These are phyloP conservation scores for Tulasnella sp. DNA, from an alignment of 768 basidiomycete genomes.

Conservation along the genomic window DNA sequence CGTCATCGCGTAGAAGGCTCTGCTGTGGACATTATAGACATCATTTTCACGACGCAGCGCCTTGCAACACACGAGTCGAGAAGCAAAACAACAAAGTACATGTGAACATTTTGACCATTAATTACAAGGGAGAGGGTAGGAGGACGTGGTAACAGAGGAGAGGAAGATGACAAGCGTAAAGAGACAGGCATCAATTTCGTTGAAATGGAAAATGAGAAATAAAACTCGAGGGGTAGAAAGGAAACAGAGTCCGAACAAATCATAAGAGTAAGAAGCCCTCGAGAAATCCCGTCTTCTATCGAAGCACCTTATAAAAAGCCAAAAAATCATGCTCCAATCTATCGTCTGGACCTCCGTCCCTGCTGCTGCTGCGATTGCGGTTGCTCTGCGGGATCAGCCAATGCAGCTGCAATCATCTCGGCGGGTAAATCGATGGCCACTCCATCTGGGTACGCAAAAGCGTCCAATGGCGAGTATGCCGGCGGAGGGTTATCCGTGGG, in stretches of 20 bases:
- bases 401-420: constrained; percentile 82
- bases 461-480: constrained; percentile 84
- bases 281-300: not conserved
- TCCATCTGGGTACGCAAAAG: constrained; percentile 77
- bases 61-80: no score
- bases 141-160: not conserved
- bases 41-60: not conserved
- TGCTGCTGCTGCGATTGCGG: constrained; percentile 19
- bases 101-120: constrained; percentile 9
- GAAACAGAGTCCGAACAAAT: not conserved
- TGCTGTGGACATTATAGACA: not conserved
- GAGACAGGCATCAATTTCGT: not conserved
- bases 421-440: constrained; percentile 92
- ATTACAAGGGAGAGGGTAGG: not conserved
- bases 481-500: constrained; percentile 57
- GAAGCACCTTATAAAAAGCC: not conserved
- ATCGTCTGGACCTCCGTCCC: not conserved
- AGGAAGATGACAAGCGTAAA: not conserved
- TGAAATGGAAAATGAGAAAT: not conserved
- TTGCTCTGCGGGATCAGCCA: constrained; percentile 53
- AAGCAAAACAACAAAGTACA: not conserved
- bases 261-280: not conserved
- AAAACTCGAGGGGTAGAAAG: not conserved
- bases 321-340: not conserved
- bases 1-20: not conserved